These are phyloP conservation scores for Phylloporus sp. DNA, from an alignment of 768 basidiomycete species.

Conservation along the genomic window DNA sequence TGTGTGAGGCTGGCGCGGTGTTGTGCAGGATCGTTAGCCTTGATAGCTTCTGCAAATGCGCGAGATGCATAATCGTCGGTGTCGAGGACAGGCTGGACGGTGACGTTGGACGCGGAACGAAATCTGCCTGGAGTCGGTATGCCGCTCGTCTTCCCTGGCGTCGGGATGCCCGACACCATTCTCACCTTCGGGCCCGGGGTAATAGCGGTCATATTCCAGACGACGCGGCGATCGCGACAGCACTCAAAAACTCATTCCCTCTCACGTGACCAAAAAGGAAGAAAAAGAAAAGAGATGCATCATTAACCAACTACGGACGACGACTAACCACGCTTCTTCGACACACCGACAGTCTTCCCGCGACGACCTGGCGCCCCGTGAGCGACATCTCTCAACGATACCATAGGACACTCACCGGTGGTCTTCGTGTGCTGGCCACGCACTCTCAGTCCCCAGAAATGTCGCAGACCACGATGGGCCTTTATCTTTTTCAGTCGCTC, in stretches of 20 bases:
- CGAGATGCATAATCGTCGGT: constrained; percentile 57
- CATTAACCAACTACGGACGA: not conserved
- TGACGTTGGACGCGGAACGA: constrained; percentile 56
- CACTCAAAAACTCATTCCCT: not conserved
- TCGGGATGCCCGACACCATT: constrained; percentile 41
- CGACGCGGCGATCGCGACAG: constrained; percentile 2
- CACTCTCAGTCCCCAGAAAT: constrained; percentile 93
- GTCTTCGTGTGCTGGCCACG: constrained; percentile 99
- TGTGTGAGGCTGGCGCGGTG: constrained; percentile 47
- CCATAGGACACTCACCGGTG: constrained; percentile 56
- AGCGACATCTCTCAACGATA: not conserved
- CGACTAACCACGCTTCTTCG: constrained; percentile 72
- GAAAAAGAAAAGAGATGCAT: not conserved
- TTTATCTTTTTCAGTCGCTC: constrained; percentile 99
- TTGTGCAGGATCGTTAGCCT: constrained; percentile 71
- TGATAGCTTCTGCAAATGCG: constrained; percentile 77
- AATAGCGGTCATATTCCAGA: constrained; percentile 39
- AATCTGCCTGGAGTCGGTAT: constrained; percentile 72
- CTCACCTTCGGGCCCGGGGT: constrained; percentile 43
- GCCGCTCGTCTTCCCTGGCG: constrained; percentile 41
- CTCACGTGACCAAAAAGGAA: constrained; percentile 17
- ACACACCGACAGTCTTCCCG: constrained; percentile 94
- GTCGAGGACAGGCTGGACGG: constrained; percentile 30
- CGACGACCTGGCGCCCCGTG: constrained; percentile 61
- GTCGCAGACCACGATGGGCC: constrained; percentile 89